A percentile compares a stretch with the other conserved stretches of the same genome.
These are phyloP conservation scores for Recurvomyces mirabilis DNA, from an alignment of 495 filamentous ascomycete species.

Conservation along the genomic window DNA sequence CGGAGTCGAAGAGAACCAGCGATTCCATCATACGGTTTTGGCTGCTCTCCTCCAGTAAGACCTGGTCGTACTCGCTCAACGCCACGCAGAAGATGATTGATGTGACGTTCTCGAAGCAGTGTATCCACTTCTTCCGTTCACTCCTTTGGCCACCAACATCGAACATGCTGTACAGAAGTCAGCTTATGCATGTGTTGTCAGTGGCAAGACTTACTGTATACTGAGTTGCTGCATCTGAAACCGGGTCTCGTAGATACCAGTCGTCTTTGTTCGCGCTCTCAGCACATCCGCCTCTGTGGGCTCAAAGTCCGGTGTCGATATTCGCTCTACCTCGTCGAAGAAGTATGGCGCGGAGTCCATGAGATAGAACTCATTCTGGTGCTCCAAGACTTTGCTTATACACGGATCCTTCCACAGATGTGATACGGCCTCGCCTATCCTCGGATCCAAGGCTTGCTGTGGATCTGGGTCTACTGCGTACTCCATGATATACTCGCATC, in stretches of 20 bases:
- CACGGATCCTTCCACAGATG: slow-evolving; percentile 84
- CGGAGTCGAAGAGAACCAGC: slow-evolving; percentile 92
- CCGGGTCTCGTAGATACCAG: slow-evolving; percentile 95
- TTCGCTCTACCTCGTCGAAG: slow-evolving; percentile 83
- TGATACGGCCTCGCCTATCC: slow-evolving; percentile 70
- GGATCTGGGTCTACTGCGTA: slow-evolving; percentile 87
- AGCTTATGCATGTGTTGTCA: slow-evolving; percentile 1
- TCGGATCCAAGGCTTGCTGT: slow-evolving; percentile 62
- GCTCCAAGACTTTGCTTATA: slow-evolving; percentile 75
- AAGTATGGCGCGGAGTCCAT: slow-evolving; percentile 99
- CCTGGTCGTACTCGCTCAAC: slow-evolving; percentile 96
- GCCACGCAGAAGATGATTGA: slow-evolving; percentile 99
- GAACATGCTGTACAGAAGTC: slow-evolving; percentile 66
- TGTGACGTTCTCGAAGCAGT: slow-evolving; percentile 98
- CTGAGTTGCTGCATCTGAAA: slow-evolving; percentile 97
- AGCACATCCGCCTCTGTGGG: slow-evolving; percentile 89
- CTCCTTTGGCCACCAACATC: slow-evolving; percentile 95
- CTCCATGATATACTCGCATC: slow-evolving; percentile 68
- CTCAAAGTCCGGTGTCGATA: slow-evolving; percentile 74
- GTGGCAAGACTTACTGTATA: slow-evolving; percentile 70
- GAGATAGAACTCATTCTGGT: slow-evolving; percentile 94
- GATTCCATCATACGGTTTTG: slow-evolving; percentile 99
- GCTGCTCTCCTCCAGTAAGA: slow-evolving; percentile 89
- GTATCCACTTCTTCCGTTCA: slow-evolving; percentile 99
- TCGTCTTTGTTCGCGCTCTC: slow-evolving; percentile 95